Evolutionary conservation across 139 green algal species (phyloP).

Genomic region (Tetradesmus obliquus): DNA sequence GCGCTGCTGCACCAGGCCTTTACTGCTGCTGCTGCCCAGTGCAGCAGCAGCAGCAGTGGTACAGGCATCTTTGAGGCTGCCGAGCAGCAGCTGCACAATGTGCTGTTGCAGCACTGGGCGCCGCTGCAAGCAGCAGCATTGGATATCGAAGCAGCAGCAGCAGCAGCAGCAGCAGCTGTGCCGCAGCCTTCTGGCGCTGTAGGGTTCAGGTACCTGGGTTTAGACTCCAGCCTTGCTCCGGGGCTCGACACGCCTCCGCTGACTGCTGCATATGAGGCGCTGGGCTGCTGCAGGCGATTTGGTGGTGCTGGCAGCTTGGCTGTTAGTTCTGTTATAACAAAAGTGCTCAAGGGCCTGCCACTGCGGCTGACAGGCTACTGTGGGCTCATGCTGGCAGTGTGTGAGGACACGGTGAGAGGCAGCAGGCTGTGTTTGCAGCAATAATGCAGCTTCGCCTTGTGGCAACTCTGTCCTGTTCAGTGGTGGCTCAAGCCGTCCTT

Average conservation of each 20-base stretch:
- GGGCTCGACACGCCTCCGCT: constrained; percentile 54
- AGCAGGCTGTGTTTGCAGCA: background rate
- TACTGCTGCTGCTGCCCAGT: background rate
- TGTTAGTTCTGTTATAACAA: constrained; percentile 55
- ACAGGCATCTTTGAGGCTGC: background rate
- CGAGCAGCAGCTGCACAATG: background rate
- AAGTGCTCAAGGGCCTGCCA: constrained; percentile 55
- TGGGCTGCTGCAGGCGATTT: constrained; percentile 51
- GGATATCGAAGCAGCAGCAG: background rate
- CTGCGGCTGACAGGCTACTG: constrained; percentile 55
- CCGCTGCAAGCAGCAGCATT: constrained; percentile 6
- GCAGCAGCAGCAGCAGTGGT: background rate
- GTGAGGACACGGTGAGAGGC: constrained; percentile 56
- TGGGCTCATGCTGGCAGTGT: constrained; percentile 72
- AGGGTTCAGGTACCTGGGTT: constrained; percentile 51
- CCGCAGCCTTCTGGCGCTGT: constrained; percentile 1
- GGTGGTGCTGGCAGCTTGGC: constrained; percentile 58
- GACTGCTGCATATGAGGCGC: constrained; percentile 40
- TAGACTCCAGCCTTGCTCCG: constrained; percentile 62
- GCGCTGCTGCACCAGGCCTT: constrained; percentile 54
- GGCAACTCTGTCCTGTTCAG: too few relatives aligned
- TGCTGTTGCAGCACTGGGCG: constrained; percentile 11
- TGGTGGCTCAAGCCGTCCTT: background rate
- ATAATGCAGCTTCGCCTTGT: background rate
- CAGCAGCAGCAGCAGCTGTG: background rate